Evolutionary conservation across 1,284 basidiomycete species (phyloP).

Genomic region (Coniferiporia sulphurascens): DNA sequence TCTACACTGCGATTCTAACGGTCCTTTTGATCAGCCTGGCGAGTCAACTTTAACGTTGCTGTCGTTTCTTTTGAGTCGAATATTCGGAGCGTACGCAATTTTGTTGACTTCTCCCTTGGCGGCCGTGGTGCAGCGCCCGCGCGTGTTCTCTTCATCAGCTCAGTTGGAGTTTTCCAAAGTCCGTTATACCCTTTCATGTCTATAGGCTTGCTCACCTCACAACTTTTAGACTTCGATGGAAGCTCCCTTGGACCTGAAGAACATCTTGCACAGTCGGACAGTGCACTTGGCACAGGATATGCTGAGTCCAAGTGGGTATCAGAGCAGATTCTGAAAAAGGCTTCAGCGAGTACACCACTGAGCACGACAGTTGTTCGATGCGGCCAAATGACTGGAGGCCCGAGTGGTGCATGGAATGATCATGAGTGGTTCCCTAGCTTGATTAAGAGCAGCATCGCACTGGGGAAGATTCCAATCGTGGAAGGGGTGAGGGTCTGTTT

Average conservation of each 20-base stretch:
- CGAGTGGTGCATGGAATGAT: no score
- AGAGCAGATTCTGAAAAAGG: no score
- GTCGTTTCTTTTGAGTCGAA: no score
- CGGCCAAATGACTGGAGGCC: constrained; percentile 18
- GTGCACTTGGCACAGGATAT: no score
- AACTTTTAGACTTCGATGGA: constrained; percentile 4
- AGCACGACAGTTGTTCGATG: constrained; percentile 15
- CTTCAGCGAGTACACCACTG: constrained; percentile 23
- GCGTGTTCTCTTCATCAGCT: no score
- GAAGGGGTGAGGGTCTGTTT: constrained; percentile 7
- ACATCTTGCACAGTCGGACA: no score
- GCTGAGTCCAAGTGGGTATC: no score
- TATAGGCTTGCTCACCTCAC: background rate
- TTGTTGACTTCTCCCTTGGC: no score
- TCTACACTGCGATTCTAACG: background rate
- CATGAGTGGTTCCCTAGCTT: constrained; percentile 18
- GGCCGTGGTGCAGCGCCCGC: no score
- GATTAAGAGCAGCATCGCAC: constrained; percentile 8
- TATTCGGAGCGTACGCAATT: no score
- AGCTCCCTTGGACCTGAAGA: no score
- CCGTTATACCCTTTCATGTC: constrained; percentile 27
- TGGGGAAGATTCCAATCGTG: constrained; percentile 10
- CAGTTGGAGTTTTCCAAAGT: no score
- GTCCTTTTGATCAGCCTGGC: constrained; percentile 25
- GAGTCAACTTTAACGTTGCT: constrained; percentile 33